These are phyloP conservation scores for Sphenostylis stenocarpa DNA, from an alignment of 306 rosid species.

Conservation along the genomic window DNA sequence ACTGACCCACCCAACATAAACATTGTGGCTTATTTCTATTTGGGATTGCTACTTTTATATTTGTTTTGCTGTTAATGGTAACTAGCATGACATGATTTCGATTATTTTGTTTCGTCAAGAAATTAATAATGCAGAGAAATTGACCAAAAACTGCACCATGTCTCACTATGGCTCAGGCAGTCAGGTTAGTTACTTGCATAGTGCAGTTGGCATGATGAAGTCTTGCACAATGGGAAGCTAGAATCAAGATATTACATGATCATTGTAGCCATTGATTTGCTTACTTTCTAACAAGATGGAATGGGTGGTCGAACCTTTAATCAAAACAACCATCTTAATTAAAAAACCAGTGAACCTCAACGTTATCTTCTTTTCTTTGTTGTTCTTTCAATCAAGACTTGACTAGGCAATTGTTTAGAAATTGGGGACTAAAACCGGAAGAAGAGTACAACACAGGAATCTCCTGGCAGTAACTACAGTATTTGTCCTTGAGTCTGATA, in stretches of 20 bases:
- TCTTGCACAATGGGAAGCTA: neutral
- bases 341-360: conserved; percentile 4
- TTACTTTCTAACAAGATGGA: conserved; percentile 6
- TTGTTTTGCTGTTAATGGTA: conserved; percentile 34
- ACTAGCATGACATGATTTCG: conserved; percentile 26
- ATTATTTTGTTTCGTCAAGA: conserved; percentile 27
- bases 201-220: conserved; percentile 22
- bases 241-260: conserved; percentile 4
- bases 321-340: neutral
- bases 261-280: neutral
- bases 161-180: conserved; percentile 31
- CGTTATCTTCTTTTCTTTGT: neutral
- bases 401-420: neutral
- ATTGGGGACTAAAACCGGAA: neutral
- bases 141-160: conserved; percentile 14
- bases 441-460: conserved; percentile 5
- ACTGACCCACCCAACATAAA: conserved; percentile 43
- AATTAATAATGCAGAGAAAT: conserved; percentile 18
- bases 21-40: conserved; percentile 41
- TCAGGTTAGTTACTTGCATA: conserved; percentile 26
- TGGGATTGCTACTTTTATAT: conserved; percentile 26
- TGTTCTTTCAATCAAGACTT: neutral
- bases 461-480: conserved; percentile 23
- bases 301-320: neutral
- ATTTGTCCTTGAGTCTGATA: neutral